Base-by-base conservation (phyloP, 805 yeast species). In the Candida railenensis region DNA sequence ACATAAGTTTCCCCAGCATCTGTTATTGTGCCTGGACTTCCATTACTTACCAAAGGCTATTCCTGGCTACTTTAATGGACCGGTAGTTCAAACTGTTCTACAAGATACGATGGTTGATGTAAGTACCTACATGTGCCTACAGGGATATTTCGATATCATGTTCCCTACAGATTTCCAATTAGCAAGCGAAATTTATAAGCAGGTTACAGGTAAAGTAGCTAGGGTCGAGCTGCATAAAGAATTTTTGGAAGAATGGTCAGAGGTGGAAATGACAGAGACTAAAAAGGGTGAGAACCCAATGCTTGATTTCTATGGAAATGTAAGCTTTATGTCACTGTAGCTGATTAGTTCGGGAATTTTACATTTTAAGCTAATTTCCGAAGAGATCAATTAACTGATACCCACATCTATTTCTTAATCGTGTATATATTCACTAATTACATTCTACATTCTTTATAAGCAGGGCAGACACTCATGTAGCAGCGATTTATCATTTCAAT, bases 101-200 rank as follows among this genome's bases (percentile, higher is more conserved):
- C 73, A 82, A 44, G 81, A 83, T 51, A 71, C 74, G 47, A 85
- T 86, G 83, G 76, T 87, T 3, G 82, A 87, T 18, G 79, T 84
- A 0, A 74, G 82, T 34, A 82, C 91, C 0, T 88, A 82, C 61
- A 83, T 89, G 91, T 85, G 80, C n/a, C 76, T 84, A 34, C 96
- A 87, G 59, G 96, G 96, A 0, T 85, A 77, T 57, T 89, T 87
- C 60, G 96, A 89, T 62, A 88, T 89, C 43, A 81, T 87, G 85
- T 89, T 89, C 58, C 88, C 95, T 8, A 89, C 96, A 0, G 86
- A 89, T 57, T 89, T 89, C 62, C 65, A 67, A 5, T 67, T 82
- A 7, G 80, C 82, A 3, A 72, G 78, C 36, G 85, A 82, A 42
- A 50, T 88, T 48, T 89, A 89, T 58, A 68, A 71, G 15, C 77